These are phyloP conservation scores for Lentinula edodes DNA, from an alignment of 768 basidiomycete genomes.

Conservation along the genomic window DNA sequence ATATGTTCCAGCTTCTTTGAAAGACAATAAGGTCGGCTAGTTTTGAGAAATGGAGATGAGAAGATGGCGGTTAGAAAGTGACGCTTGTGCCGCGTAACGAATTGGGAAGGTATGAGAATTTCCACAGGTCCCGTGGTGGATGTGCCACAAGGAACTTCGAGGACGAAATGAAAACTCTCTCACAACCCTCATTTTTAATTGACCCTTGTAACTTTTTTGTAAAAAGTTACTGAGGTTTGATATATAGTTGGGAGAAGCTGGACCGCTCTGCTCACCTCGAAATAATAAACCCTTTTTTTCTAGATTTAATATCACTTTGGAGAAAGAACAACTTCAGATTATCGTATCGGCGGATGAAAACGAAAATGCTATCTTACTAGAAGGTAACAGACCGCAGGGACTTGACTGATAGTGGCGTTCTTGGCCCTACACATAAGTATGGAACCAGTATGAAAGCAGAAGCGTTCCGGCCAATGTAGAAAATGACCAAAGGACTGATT, in stretches of 20 bases:
- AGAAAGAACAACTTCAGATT: background rate
- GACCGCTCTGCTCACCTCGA: background rate
- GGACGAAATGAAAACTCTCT: conserved; percentile 1
- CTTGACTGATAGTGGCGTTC: background rate
- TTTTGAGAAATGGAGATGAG: background rate
- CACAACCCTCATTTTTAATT: background rate
- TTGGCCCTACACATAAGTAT: background rate
- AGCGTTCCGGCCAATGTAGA: no score
- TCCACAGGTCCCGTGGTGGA: background rate
- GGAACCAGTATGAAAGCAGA: background rate
- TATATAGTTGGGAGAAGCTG: background rate
- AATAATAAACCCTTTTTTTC: background rate
- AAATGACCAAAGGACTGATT: background rate
- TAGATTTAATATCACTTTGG: background rate
- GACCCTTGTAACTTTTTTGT: no score
- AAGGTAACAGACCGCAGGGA: background rate
- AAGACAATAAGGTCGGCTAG: conserved; percentile 6
- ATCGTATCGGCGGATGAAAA: background rate
- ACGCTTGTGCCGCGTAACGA: background rate
- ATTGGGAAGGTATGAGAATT: conserved; percentile 1
- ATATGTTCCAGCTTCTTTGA: background rate
- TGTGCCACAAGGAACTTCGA: background rate
- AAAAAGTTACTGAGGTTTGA: background rate
- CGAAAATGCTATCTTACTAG: background rate
- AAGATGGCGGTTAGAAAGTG: background rate